Evolutionary conservation across 108 stramenopile genomes (phyloP).

Genomic region (Stephanodiscus minutulus): DNA sequence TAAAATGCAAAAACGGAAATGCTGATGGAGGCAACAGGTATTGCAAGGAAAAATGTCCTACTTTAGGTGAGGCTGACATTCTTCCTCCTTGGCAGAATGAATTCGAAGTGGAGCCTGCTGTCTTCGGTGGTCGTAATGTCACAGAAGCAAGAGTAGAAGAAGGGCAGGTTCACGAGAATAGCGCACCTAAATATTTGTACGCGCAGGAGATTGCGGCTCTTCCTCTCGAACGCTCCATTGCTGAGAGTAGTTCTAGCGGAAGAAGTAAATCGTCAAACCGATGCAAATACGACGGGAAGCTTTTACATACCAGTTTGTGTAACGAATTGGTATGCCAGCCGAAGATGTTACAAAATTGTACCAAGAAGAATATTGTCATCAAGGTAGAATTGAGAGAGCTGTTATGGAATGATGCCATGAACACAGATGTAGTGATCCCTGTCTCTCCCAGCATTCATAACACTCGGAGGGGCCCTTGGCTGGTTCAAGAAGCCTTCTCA

Average conservation of each 20-base stretch:
- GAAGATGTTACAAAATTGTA: constrained; percentile 62
- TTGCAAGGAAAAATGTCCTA: constrained; percentile 24
- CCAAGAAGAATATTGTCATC: constrained; percentile 76
- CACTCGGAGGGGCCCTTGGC: constrained; percentile 72
- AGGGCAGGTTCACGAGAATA: constrained; percentile 8
- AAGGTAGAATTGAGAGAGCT: constrained; percentile 80
- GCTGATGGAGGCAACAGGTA: constrained; percentile 18
- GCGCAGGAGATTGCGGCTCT: constrained; percentile 79
- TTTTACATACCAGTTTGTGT: constrained; percentile 72
- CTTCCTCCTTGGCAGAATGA: constrained; percentile 52
- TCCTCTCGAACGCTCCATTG: constrained; percentile 52
- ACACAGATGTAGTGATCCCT: constrained; percentile 58
- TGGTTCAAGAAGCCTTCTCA: constrained; percentile 71
- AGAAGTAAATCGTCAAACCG: constrained; percentile 29
- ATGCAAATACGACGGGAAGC: constrained; percentile 57
- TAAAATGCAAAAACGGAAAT: constrained; percentile 45
- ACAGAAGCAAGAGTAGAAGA: constrained; percentile 9
- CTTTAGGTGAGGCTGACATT: constrained; percentile 40
- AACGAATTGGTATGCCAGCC: constrained; percentile 86
- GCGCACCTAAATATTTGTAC: constrained; percentile 37
- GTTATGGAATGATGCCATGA: constrained; percentile 60
- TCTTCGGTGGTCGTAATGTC: constrained; percentile 62
- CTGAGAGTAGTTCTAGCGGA: constrained; percentile 24
- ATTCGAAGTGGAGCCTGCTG: constrained; percentile 70
- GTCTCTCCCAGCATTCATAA: constrained; percentile 73